Evolutionary conservation across 2,329 filamentous ascomycete genomes (phyloP).

Genomic region (Sphaerulina populicola): DNA sequence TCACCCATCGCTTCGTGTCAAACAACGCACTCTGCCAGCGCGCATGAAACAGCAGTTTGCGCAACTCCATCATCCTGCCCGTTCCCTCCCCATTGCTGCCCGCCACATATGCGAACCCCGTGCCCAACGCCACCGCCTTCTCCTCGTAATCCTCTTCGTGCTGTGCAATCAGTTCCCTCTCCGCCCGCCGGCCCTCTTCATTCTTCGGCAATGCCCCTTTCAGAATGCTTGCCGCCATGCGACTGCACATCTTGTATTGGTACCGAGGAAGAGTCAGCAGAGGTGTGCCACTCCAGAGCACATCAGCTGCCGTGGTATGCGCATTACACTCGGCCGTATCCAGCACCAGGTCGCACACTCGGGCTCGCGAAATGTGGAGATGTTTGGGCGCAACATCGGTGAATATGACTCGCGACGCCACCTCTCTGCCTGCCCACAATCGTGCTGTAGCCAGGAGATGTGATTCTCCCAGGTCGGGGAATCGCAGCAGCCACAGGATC

Average conservation of each 20-base stretch:
- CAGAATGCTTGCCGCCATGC: slow-evolving; percentile 93
- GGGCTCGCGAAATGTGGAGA: slow-evolving; percentile 82
- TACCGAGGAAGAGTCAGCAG: slow-evolving; percentile 84
- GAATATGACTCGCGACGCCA: slow-evolving; percentile 81
- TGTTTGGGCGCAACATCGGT: slow-evolving; percentile 95
- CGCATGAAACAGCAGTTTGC: slow-evolving; percentile 71
- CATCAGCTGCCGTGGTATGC: slow-evolving; percentile 92
- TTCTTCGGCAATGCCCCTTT: slow-evolving; percentile 73
- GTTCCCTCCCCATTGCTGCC: slow-evolving; percentile 22
- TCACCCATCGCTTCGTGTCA: slow-evolving; percentile 83
- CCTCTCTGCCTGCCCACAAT: slow-evolving; percentile 74
- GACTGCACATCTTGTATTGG: slow-evolving; percentile 96
- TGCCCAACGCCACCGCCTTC: slow-evolving; percentile 60
- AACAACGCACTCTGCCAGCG: slow-evolving; percentile 85
- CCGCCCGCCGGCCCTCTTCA: slow-evolving; percentile 57
- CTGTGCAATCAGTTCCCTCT: slow-evolving; percentile 64
- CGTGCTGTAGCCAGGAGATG: slow-evolving; percentile 74
- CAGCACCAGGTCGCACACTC: slow-evolving; percentile 87
- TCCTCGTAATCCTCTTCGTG: slow-evolving; percentile 80
- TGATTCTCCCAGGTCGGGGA: slow-evolving; percentile 83
- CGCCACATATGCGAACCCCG: slow-evolving; percentile 52
- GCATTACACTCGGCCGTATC: slow-evolving; percentile 98
- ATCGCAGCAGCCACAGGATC: slow-evolving; percentile 90
- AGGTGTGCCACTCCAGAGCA: slow-evolving; percentile 92
- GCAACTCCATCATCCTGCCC: slow-evolving; percentile 69